Evolutionary conservation across 108 stramenopile genomes (phyloP).

Genomic region (Stephanodiscus minutulus): DNA sequence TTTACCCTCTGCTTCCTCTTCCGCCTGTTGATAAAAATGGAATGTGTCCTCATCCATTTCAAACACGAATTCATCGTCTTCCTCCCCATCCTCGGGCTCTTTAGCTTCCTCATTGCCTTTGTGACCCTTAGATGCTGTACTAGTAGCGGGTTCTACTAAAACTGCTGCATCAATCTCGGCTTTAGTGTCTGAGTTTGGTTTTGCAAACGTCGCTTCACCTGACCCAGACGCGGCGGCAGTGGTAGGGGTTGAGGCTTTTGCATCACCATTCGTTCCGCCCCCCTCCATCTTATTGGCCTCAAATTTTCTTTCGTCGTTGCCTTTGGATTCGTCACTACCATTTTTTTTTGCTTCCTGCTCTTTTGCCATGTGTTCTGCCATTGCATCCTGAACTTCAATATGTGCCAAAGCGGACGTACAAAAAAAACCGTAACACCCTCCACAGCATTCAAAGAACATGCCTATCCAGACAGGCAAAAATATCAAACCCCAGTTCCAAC

Average conservation of each 20-base stretch:
- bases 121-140: background rate
- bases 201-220: background rate
- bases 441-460: constrained; percentile 48
- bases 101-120: constrained; percentile 10
- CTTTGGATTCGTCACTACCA: constrained; percentile 27
- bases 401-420: constrained; percentile 53
- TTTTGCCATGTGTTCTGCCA: constrained; percentile 45
- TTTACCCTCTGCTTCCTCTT: constrained; percentile 63
- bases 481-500: constrained; percentile 68
- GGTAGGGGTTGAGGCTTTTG: constrained; percentile 15
- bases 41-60: constrained; percentile 76
- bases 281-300: constrained; percentile 32
- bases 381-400: constrained; percentile 49
- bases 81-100: constrained; percentile 16
- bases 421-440: constrained; percentile 54
- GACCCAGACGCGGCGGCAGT: background rate
- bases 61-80: constrained; percentile 50
- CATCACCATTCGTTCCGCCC: background rate
- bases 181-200: background rate
- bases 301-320: constrained; percentile 25
- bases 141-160: background rate
- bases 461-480: constrained; percentile 75
- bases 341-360: constrained; percentile 38
- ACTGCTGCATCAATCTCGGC: constrained; percentile 28
- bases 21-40: constrained; percentile 64